phyloP scores from a whole-genome alignment of 306 rosid genomes.

The Trifolium subterraneum region DNA sequence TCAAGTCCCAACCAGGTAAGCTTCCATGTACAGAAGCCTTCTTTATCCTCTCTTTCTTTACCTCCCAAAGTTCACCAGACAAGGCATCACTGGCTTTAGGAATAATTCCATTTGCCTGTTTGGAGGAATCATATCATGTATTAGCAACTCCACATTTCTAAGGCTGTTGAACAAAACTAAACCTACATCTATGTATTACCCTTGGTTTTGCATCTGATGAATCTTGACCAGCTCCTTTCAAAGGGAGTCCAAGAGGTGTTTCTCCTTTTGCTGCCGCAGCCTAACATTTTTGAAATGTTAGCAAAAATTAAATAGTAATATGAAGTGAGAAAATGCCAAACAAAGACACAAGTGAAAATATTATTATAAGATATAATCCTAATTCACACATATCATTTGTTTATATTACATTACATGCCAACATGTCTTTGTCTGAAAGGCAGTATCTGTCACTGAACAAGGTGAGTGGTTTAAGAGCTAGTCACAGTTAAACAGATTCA shows the following conservation, averaged over 20 bases:
- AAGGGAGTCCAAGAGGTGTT: slow-evolving; percentile 96
- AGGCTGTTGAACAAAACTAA: slow-evolving; percentile 21
- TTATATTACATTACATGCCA: slow-evolving; percentile 16
- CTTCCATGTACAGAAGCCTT: slow-evolving; percentile 74
- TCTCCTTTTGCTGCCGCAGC: slow-evolving; percentile 99
- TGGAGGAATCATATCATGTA: slow-evolving; percentile 26
- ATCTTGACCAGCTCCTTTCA: slow-evolving; percentile 97
- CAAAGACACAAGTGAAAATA: background rate
- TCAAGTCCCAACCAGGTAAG: slow-evolving; percentile 86
- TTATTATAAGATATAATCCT: slow-evolving; percentile 31
- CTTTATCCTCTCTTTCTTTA: slow-evolving; percentile 82
- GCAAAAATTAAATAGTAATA: slow-evolving; percentile 11
- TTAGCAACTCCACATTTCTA: slow-evolving; percentile 27
- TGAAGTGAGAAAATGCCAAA: slow-evolving; percentile 25
- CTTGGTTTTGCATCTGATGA: slow-evolving; percentile 75
- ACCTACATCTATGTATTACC: slow-evolving; percentile 49
- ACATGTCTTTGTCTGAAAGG: slow-evolving; percentile 11
- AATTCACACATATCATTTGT: slow-evolving; percentile 12
- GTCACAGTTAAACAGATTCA: slow-evolving; percentile 20
- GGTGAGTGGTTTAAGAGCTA: slow-evolving; percentile 10
- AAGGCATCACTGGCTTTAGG: slow-evolving; percentile 90
- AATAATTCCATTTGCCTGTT: slow-evolving; percentile 72
- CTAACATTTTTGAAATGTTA: slow-evolving; percentile 53
- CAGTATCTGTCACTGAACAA: slow-evolving; percentile 18
- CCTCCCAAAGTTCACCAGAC: slow-evolving; percentile 98